Percentiles rank a stretch among this genome's conserved stretches.
phyloP scores from a whole-genome alignment of 768 basidiomycete genomes.

The Vararia minispora region DNA sequence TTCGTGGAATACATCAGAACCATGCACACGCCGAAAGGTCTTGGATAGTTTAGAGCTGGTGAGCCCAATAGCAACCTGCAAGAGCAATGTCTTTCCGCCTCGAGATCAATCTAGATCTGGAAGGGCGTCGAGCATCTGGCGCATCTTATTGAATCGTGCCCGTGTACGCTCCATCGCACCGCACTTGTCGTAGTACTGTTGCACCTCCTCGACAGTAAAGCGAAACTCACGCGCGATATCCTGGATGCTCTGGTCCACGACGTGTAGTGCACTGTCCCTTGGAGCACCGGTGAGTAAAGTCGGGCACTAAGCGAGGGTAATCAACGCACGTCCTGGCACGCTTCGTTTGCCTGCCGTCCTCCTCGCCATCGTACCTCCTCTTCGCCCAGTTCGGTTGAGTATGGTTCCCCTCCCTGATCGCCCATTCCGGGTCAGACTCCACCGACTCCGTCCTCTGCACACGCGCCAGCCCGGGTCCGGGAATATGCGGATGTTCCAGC shows the following conservation, averaged over 20 bases:
- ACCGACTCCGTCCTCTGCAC: constrained; percentile 46
- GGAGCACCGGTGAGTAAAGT: constrained; percentile 1
- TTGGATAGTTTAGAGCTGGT: too few relatives aligned
- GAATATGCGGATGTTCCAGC: constrained; percentile 15
- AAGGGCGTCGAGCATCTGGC: constrained; percentile 32
- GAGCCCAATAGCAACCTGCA: too few relatives aligned
- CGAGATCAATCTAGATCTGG: too few relatives aligned
- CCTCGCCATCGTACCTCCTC: constrained; percentile 31
- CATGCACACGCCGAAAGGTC: too few relatives aligned
- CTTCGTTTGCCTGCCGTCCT: constrained; percentile 29
- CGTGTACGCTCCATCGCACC: constrained; percentile 62
- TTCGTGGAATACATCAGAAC: constrained; percentile 4
- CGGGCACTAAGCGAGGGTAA: background rate
- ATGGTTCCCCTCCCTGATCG: constrained; percentile 47
- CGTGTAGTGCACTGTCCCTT: constrained; percentile 29
- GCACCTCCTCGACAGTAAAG: constrained; percentile 68
- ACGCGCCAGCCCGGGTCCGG: constrained; percentile 14
- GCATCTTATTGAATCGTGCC: constrained; percentile 56
- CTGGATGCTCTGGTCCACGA: constrained; percentile 52
- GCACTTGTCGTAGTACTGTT: constrained; percentile 65
- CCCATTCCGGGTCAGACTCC: constrained; percentile 57
- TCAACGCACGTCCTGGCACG: constrained; percentile 30
- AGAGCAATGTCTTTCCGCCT: too few relatives aligned
- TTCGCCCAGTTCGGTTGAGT: constrained; percentile 65
- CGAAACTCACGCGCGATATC: constrained; percentile 60